Conservation (phyloP, 2,329 filamentous ascomycete genomes). For the Penicillium sumatraense region DNA sequence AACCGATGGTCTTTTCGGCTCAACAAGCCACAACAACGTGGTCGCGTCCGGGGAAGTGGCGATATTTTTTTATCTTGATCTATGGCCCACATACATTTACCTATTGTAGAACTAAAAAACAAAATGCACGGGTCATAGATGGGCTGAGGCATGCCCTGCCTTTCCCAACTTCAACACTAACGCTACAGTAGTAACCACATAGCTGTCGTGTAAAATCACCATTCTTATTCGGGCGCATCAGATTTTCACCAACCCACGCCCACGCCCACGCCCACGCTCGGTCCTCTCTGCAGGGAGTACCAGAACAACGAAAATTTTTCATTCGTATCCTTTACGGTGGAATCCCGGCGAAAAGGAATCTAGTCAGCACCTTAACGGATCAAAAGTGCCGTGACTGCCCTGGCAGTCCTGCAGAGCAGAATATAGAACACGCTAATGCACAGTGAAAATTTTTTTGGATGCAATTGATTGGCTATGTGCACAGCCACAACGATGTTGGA, state of each 20-base stretch:
- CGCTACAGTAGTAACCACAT: neutral
- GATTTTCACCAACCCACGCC: neutral
- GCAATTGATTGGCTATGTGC: conserved; percentile 23
- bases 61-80: conserved; percentile 11
- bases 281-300: conserved; percentile 13
- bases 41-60: conserved; percentile 28
- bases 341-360: conserved; percentile 3
- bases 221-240: conserved; percentile 10
- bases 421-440: conserved; percentile 31
- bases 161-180: neutral
- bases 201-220: neutral
- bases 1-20: conserved; percentile 1
- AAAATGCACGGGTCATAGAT: conserved; percentile 1
- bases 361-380: conserved; percentile 28
- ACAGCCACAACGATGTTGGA: conserved; percentile 24
- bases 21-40: conserved; percentile 13
- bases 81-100: conserved; percentile 12
- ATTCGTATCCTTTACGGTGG: conserved; percentile 5
- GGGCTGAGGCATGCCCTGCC: too few relatives aligned
- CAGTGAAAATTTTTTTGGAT: conserved; percentile 19
- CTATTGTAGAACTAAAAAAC: conserved; percentile 9
- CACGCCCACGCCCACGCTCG: neutral
- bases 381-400: conserved; percentile 8
- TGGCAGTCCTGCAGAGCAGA: conserved; percentile 20
- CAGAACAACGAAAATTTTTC: conserved; percentile 28